A percentile compares a stretch with the other conserved stretches of the same genome.
These are phyloP conservation scores for Thalassia testudinum DNA, from an alignment of 116 monocot genomes.

Conservation along the genomic window DNA sequence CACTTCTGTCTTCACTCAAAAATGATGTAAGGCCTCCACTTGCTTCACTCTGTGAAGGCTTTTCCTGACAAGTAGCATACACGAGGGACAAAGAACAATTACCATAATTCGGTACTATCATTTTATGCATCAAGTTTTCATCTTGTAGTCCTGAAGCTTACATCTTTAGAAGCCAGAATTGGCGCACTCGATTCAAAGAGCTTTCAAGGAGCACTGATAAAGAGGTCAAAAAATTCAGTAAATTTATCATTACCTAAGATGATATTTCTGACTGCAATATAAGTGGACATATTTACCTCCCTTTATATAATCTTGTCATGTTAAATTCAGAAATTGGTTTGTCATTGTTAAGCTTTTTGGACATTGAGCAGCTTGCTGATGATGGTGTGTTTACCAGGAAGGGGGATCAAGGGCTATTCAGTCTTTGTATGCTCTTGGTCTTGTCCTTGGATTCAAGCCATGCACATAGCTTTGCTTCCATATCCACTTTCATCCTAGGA, in stretches of 20 bases:
- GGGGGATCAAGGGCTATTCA: slow-evolving; percentile 35
- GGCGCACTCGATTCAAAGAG: slow-evolving; percentile 31
- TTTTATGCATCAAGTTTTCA: no score
- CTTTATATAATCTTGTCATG: slow-evolving; percentile 16
- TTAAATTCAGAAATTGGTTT: slow-evolving; percentile 1
- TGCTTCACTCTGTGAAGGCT: no score
- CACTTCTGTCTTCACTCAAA: no score
- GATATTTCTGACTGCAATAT: background rate
- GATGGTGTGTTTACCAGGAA: slow-evolving; percentile 15
- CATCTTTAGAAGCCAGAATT: slow-evolving; percentile 12
- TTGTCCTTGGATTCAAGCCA: slow-evolving; percentile 92
- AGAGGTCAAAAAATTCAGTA: background rate
- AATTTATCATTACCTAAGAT: no score
- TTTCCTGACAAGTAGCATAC: no score
- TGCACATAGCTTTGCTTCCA: slow-evolving; percentile 71
- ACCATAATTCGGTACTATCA: no score
- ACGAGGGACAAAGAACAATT: no score
- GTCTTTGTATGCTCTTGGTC: slow-evolving; percentile 33
- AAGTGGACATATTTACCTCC: slow-evolving; percentile 28
- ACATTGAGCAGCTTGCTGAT: no score
- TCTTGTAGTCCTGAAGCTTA: no score
- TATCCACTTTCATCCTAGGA: slow-evolving; percentile 58
- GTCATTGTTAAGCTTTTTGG: background rate
- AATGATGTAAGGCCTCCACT: no score
- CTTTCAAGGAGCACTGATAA: slow-evolving; percentile 24